Conservation (phyloP, 2,329 filamentous ascomycete species). For the Albifimbria verrucaria region DNA sequence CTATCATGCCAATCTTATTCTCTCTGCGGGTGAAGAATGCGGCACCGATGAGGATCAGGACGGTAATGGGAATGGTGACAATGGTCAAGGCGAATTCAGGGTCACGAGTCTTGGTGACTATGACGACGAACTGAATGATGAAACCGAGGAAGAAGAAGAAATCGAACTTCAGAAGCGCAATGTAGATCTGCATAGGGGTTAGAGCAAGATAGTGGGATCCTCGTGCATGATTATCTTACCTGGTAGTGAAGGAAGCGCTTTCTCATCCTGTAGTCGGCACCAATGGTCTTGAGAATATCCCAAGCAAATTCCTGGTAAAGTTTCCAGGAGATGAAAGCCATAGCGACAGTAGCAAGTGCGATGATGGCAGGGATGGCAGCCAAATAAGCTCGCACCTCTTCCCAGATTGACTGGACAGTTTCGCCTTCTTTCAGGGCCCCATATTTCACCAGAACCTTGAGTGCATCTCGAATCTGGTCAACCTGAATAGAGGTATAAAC, state of each 20-base stretch:
- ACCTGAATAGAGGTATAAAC: conserved; percentile 93
- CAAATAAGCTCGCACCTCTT: conserved; percentile 68
- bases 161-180: conserved; percentile 95
- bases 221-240: conserved; percentile 47
- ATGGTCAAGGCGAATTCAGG: conserved; percentile 84
- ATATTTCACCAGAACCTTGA: conserved; percentile 47
- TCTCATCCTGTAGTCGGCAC: conserved; percentile 95
- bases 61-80: conserved; percentile 86
- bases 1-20: conserved; percentile 71
- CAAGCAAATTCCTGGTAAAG: conserved; percentile 98
- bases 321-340: conserved; percentile 85
- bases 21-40: conserved; percentile 84
- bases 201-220: conserved; percentile 8
- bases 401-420: conserved; percentile 56
- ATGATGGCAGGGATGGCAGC: conserved; percentile 85
- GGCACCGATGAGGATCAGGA: conserved; percentile 80
- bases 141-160: conserved; percentile 99
- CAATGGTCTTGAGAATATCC: conserved; percentile 99
- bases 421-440: conserved; percentile 39
- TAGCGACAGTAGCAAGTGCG: conserved; percentile 66
- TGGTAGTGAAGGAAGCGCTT: conserved; percentile 94
- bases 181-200: conserved; percentile 71
- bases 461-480: conserved; percentile 79
- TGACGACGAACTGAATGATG: conserved; percentile 94
- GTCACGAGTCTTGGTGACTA: conserved; percentile 67